These are phyloP conservation scores for Wickerhamiella siamensis DNA, from an alignment of 805 yeast genomes.

Conservation along the genomic window DNA sequence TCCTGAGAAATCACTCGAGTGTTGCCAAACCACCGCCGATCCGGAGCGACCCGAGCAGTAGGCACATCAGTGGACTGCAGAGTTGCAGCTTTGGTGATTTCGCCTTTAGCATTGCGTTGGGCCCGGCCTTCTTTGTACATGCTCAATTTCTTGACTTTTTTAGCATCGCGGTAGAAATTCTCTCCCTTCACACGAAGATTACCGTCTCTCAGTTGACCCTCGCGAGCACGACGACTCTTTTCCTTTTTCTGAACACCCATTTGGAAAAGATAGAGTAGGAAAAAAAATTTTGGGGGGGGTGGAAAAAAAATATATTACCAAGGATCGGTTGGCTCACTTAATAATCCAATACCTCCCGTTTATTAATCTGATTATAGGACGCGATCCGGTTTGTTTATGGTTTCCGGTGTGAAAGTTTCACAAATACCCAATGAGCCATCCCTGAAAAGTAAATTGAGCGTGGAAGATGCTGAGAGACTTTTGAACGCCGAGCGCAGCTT, in stretches of 20 bases:
- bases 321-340: no score
- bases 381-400: no score
- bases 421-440: no score
- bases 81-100: conserved; percentile 71
- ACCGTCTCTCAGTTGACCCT: conserved; percentile 72
- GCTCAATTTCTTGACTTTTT: conserved; percentile 72
- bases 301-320: not conserved
- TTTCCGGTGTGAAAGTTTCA: no score
- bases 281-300: not conserved
- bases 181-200: conserved; percentile 92
- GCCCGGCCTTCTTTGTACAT: conserved; percentile 93
- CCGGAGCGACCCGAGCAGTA: conserved; percentile 86
- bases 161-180: conserved; percentile 85
- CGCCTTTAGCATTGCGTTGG: conserved; percentile 74
- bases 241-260: conserved; percentile 96
- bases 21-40: conserved; percentile 94
- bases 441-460: not conserved
- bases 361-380: no score
- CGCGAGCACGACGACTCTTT: conserved; percentile 70
- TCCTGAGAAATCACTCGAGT: conserved; percentile 96
- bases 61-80: conserved; percentile 82
- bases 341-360: no score
- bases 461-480: not conserved
- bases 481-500: not conserved
- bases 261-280: conserved; percentile 2